Evolutionary conservation across 2,329 filamentous ascomycete genomes (phyloP).

Genomic region (Trichoderma koningiopsis): DNA sequence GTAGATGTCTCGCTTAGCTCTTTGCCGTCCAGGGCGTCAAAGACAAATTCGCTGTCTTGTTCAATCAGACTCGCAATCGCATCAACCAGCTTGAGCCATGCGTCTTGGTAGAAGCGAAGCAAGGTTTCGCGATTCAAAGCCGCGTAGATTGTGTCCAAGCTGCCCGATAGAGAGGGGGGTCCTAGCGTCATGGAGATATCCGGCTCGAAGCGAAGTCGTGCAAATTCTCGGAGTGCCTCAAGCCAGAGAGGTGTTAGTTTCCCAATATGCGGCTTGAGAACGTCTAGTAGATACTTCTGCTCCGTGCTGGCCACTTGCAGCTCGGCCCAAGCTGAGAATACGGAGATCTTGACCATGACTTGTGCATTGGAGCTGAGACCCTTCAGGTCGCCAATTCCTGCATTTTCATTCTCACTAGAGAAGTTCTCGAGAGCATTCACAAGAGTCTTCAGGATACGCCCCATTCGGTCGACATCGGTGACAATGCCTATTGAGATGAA

Average conservation of each 20-base stretch:
- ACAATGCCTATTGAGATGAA: constrained; percentile 98
- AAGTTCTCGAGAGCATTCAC: constrained; percentile 92
- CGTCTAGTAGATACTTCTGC: constrained; percentile 83
- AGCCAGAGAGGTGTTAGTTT: constrained; percentile 92
- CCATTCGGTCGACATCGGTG: constrained; percentile 98
- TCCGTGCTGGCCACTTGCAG: constrained; percentile 93
- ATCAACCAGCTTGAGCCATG: constrained; percentile 94
- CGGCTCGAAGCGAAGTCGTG: constrained; percentile 89
- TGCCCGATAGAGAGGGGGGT: constrained; percentile 77
- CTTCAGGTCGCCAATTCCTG: constrained; percentile 88
- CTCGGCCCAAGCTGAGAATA: constrained; percentile 96
- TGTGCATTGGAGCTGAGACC: constrained; percentile 93
- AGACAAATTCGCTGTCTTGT: constrained; percentile 96
- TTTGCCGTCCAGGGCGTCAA: constrained; percentile 92
- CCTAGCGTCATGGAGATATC: constrained; percentile 92
- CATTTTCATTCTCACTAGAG: constrained; percentile 75
- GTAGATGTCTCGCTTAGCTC: constrained; percentile 52
- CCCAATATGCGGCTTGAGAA: constrained; percentile 86
- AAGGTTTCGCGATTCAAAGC: constrained; percentile 92
- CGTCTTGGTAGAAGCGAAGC: constrained; percentile 93
- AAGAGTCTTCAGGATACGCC: constrained; percentile 90
- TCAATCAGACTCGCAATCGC: constrained; percentile 97
- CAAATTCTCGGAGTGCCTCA: constrained; percentile 89
- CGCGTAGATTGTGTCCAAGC: constrained; percentile 91
- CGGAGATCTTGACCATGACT: constrained; percentile 97